phyloP scores from a whole-genome alignment of 768 basidiomycete genomes.

The Trametes meyenii region DNA sequence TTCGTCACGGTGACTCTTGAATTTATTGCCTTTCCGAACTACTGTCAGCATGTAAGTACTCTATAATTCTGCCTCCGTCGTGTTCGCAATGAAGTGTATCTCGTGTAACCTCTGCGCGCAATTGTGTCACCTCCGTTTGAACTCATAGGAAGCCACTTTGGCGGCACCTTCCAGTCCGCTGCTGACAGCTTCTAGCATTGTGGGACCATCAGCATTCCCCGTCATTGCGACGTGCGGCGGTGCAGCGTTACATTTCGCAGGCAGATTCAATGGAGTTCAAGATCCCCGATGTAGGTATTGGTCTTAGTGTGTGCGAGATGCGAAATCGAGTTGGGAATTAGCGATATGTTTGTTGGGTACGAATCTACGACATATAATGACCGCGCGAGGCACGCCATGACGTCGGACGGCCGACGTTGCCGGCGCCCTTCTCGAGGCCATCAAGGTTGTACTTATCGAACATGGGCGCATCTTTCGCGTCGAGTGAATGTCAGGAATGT shows the following conservation, averaged over 20 bases:
- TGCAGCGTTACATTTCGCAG: background rate
- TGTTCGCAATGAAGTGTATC: background rate
- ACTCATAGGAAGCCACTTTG: background rate
- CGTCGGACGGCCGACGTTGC: no score
- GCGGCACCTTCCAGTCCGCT: background rate
- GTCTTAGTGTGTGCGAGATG: background rate
- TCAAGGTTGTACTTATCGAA: background rate
- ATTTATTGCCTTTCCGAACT: background rate
- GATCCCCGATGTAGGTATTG: background rate
- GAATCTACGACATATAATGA: no score
- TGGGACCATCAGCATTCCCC: background rate
- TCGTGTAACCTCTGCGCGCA: background rate
- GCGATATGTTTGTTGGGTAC: no score
- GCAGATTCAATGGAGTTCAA: background rate
- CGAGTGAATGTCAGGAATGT: background rate
- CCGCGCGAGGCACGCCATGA: no score
- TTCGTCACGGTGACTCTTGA: background rate
- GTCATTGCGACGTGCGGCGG: conserved; percentile 5
- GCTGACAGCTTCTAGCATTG: background rate
- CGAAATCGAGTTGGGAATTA: no score
- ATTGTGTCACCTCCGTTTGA: background rate
- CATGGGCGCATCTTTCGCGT: background rate
- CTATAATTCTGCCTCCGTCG: background rate
- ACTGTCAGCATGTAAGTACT: background rate
- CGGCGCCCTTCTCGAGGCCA: background rate